phyloP scores from a whole-genome alignment of 179 eudicot genomes.

The Silene vulgaris region DNA sequence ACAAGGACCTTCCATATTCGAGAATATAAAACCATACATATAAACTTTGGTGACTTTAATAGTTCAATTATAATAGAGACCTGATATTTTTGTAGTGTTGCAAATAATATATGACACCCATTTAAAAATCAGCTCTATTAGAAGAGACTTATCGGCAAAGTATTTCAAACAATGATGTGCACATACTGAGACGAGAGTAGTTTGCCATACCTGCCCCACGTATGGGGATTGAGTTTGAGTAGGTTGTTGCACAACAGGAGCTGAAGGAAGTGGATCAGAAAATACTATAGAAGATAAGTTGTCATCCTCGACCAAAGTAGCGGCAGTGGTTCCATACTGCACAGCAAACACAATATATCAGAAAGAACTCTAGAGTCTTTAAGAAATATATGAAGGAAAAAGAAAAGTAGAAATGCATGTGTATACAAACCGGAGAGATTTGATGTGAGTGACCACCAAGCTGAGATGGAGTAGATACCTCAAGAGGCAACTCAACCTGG shows the following conservation, averaged over 20 bases:
- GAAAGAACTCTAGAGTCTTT: neutral
- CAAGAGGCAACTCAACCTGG: slow-evolving; percentile 72
- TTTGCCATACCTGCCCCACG: slow-evolving; percentile 49
- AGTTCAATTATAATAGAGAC: neutral
- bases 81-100: neutral
- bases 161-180: neutral
- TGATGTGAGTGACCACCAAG: slow-evolving; percentile 60
- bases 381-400: neutral
- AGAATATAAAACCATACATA: too few species aligned
- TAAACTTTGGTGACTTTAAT: slow-evolving; percentile 1
- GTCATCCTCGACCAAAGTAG: slow-evolving; percentile 61
- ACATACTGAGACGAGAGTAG: neutral
- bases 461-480: slow-evolving; percentile 58
- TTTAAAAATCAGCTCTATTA: neutral
- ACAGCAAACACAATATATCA: slow-evolving; percentile 8
- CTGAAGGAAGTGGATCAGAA: slow-evolving; percentile 71
- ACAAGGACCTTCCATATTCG: neutral
- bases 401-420: neutral
- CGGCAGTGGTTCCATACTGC: slow-evolving; percentile 60
- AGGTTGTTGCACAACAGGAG: slow-evolving; percentile 59
- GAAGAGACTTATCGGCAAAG: neutral
- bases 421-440: slow-evolving; percentile 57
- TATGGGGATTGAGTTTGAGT: slow-evolving; percentile 48
- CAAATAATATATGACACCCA: neutral
- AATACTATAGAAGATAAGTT: slow-evolving; percentile 57